phyloP scores from a whole-genome alignment of 768 basidiomycete species.

The Suillus lakei region DNA sequence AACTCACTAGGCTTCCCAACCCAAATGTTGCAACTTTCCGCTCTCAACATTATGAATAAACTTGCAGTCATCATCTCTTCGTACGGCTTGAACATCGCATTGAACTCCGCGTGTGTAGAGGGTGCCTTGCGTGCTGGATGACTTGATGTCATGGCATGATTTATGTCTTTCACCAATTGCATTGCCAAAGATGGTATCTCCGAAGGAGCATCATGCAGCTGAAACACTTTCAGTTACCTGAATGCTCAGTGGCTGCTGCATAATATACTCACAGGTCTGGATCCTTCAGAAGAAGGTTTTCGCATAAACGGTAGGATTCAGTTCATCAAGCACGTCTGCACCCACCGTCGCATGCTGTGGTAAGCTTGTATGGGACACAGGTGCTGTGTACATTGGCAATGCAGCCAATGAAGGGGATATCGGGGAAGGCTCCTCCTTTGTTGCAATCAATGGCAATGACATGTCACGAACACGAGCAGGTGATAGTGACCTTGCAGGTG shows the following conservation, averaged over 20 bases:
- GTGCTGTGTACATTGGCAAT: neutral
- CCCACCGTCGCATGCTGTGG: neutral
- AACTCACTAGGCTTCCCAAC: conserved; percentile 33
- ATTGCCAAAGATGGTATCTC: neutral
- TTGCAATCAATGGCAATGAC: conserved; percentile 36
- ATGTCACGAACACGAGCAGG: conserved; percentile 17
- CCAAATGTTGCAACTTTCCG: conserved; percentile 26
- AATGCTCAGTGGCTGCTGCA: neutral
- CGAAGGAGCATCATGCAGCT: neutral
- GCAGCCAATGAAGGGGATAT: neutral
- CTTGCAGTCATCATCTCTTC: conserved; percentile 22
- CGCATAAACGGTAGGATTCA: conserved; percentile 2
- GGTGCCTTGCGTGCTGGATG: conserved; percentile 16
- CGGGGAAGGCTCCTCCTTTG: conserved; percentile 27
- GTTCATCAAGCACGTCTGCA: conserved; percentile 5
- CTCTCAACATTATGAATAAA: conserved; percentile 26
- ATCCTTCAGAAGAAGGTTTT: neutral
- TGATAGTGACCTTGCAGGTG: conserved; percentile 31
- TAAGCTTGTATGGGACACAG: neutral
- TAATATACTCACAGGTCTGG: conserved; percentile 5
- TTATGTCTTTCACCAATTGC: conserved; percentile 18
- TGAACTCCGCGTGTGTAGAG: conserved; percentile 27
- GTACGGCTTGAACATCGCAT: conserved; percentile 18
- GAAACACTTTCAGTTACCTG: neutral
- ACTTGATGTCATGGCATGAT: conserved; percentile 14